phyloP scores from a whole-genome alignment of 2,329 filamentous ascomycete species.

The Pseudogymnoascus sp. region DNA sequence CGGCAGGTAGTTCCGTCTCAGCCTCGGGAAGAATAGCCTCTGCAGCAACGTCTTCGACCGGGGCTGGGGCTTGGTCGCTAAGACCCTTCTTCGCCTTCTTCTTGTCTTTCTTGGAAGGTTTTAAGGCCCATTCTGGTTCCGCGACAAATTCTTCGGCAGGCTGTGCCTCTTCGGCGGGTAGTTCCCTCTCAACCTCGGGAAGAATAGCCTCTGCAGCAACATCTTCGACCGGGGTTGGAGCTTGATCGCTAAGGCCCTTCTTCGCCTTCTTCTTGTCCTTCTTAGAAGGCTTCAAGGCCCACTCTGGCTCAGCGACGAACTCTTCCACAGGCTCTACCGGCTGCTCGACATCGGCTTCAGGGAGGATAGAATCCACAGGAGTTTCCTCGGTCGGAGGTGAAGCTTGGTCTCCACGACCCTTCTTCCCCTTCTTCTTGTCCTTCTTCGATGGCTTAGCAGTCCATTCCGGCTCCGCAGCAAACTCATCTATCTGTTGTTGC shows the following conservation, averaged over 20 bases:
- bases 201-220: neutral
- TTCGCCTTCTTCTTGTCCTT: constrained; percentile 31
- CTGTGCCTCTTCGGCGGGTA: neutral
- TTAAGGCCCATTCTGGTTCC: neutral
- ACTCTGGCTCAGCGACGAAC: neutral
- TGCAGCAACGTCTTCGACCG: neutral
- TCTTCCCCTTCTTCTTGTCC: constrained; percentile 34
- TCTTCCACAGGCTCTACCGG: neutral
- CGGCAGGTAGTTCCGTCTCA: neutral
- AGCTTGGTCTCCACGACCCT: neutral
- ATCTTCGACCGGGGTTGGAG: neutral
- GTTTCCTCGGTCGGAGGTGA: neutral
- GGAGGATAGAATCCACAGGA: neutral
- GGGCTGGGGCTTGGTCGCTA: neutral
- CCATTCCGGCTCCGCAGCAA: neutral
- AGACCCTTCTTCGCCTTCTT: constrained; percentile 30
- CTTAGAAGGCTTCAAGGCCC: constrained; percentile 4
- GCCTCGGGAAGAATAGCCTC: neutral
- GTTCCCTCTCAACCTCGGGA: neutral
- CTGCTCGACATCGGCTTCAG: neutral
- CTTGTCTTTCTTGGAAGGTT: constrained; percentile 15
- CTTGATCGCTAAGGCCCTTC: neutral
- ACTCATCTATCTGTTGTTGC: neutral
- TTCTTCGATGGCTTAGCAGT: constrained; percentile 25
- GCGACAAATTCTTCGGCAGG: too few relatives aligned